Conservation (phyloP, 352 stramenopile genomes). For the Plasmopara viticola region DNA sequence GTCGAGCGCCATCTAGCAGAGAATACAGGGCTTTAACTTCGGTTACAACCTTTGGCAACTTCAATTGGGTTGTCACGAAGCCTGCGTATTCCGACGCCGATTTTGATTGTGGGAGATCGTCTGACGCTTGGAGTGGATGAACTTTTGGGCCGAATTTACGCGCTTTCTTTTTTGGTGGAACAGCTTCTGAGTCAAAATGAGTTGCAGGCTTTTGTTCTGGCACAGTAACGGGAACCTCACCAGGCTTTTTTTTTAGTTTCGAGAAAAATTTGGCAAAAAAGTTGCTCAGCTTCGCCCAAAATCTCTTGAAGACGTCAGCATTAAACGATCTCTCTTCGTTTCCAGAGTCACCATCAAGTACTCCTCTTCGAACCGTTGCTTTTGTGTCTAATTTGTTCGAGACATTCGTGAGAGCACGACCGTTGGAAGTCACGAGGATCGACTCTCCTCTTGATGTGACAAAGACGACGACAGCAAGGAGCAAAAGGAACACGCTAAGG, state of each 20-base stretch:
- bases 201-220: not conserved
- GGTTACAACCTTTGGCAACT: no score
- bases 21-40: no score
- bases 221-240: not conserved
- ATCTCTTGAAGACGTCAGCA: not conserved
- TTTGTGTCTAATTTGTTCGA: not conserved
- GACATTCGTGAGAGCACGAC: not conserved
- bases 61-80: no score
- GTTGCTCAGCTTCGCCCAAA: not conserved
- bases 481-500: not conserved
- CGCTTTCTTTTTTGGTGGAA: not conserved
- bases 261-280: not conserved
- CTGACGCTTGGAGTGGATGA: no score
- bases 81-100: no score
- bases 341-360: not conserved
- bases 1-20: no score
- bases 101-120: no score
- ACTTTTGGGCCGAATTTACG: no score
- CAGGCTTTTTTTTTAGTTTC: not conserved
- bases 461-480: slow-evolving; percentile 3
- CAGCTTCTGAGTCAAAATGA: not conserved
- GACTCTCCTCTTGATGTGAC: not conserved
- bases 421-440: not conserved
- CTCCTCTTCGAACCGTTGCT: not conserved
- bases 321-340: not conserved